A percentile compares a stretch with the other conserved stretches of the same genome.
These are phyloP conservation scores for Starmerella sp. DNA, from an alignment of 805 yeast species.

Conservation along the genomic window DNA sequence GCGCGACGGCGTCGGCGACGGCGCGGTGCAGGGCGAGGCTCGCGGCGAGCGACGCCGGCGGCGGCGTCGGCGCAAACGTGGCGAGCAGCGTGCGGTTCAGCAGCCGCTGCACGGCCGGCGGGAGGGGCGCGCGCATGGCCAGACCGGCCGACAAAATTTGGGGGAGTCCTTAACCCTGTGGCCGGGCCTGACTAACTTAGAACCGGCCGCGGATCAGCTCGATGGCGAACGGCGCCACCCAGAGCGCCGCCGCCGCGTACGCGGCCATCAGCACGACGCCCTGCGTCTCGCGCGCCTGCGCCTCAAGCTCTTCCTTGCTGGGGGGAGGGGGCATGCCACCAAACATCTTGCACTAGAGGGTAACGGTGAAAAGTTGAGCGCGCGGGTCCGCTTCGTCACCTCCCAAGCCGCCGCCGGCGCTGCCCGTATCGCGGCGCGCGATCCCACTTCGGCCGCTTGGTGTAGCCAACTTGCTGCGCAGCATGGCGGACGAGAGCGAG, in stretches of 20 bases:
- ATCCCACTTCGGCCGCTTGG: no score
- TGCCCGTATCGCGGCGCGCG: not conserved
- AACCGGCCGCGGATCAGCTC: constrained; percentile 32
- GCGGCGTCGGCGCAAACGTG: constrained; percentile 19
- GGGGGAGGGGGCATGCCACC: constrained; percentile 33
- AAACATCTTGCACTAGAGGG: constrained; percentile 24
- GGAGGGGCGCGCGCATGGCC: not conserved
- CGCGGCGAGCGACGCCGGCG: constrained; percentile 19
- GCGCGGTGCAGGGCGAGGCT: constrained; percentile 14
- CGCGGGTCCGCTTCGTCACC: no score
- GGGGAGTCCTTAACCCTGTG: no score
- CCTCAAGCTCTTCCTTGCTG: constrained; percentile 30
- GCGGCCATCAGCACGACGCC: constrained; percentile 27
- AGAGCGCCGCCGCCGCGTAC: constrained; percentile 30
- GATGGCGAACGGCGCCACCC: constrained; percentile 33
- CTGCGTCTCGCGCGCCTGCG: constrained; percentile 26
- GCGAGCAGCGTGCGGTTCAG: constrained; percentile 19
- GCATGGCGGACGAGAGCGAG: not conserved
- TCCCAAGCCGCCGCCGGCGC: no score
- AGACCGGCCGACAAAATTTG: not conserved
- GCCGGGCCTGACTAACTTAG: constrained; percentile 6
- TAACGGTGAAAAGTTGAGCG: not conserved
- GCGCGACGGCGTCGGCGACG: constrained; percentile 13
- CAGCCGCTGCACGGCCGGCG: constrained; percentile 11
- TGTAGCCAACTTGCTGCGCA: not conserved